Evolutionary conservation across 2,329 filamentous ascomycete genomes (phyloP).

Genomic region (Dactylellina parvicollis): DNA sequence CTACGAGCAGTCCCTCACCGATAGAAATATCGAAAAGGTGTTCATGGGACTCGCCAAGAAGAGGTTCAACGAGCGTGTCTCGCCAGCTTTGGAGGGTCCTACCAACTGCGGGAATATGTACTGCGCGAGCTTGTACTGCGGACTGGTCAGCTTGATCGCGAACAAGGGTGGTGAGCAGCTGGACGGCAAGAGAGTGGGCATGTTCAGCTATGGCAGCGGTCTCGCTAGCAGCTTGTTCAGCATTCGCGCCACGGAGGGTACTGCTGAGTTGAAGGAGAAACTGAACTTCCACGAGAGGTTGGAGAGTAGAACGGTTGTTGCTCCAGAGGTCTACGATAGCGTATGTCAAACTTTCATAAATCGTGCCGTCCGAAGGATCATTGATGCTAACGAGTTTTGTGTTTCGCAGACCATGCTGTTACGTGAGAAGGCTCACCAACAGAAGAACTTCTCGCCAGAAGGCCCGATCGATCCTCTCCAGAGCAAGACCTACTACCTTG

Average conservation of each 20-base stretch:
- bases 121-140: slow-evolving; percentile 70
- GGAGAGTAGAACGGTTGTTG: slow-evolving; percentile 71
- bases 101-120: slow-evolving; percentile 78
- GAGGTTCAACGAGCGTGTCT: slow-evolving; percentile 80
- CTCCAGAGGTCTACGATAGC: slow-evolving; percentile 77
- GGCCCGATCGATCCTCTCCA: slow-evolving; percentile 74
- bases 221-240: slow-evolving; percentile 77
- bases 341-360: slow-evolving; percentile 65
- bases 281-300: slow-evolving; percentile 77
- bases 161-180: slow-evolving; percentile 72
- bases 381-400: slow-evolving; percentile 55
- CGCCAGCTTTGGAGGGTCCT: slow-evolving; percentile 77
- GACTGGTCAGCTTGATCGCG: slow-evolving; percentile 70
- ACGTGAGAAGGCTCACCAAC: slow-evolving; percentile 82
- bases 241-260: slow-evolving; percentile 77
- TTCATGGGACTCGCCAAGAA: slow-evolving; percentile 88
- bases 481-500: slow-evolving; percentile 79
- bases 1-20: slow-evolving; percentile 79
- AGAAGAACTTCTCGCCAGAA: slow-evolving; percentile 78
- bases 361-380: slow-evolving; percentile 18
- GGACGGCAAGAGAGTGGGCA: slow-evolving; percentile 75
- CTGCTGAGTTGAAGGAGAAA: slow-evolving; percentile 73
- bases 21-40: slow-evolving; percentile 86
- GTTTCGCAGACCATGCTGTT: slow-evolving; percentile 78
- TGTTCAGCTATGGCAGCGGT: slow-evolving; percentile 84